Evolutionary conservation across 352 stramenopile species (phyloP).

Genomic region (Blastocystis sp.): DNA sequence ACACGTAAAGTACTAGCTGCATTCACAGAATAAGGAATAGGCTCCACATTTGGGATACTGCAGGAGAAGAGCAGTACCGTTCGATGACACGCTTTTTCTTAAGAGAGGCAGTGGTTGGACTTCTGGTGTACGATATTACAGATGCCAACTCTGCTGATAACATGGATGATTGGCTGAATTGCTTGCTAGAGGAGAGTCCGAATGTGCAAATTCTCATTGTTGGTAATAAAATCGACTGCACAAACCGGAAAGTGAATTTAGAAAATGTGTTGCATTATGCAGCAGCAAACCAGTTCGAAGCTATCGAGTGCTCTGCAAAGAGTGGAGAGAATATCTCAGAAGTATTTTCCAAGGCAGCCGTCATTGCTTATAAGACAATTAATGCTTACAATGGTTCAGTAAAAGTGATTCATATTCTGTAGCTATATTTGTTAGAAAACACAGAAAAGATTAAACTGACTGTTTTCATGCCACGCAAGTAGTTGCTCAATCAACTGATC

Average conservation of each 20-base stretch:
- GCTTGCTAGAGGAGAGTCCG: slow-evolving; percentile 36
- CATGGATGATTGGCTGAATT: slow-evolving; percentile 53
- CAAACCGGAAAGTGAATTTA: slow-evolving; percentile 14
- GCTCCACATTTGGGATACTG: slow-evolving; percentile 60
- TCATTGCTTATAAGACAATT: slow-evolving; percentile 33
- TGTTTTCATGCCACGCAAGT: not conserved
- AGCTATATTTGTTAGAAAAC: not conserved
- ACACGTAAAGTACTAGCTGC: slow-evolving; percentile 23
- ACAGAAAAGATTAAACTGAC: not conserved
- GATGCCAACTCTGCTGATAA: slow-evolving; percentile 13
- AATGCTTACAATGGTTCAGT: slow-evolving; percentile 42
- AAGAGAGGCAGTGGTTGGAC: slow-evolving; percentile 32
- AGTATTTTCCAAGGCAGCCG: slow-evolving; percentile 50
- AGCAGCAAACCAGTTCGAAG: slow-evolving; percentile 39
- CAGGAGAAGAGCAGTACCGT: slow-evolving; percentile 58
- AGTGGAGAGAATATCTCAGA: slow-evolving; percentile 58
- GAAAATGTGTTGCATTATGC: slow-evolving; percentile 34
- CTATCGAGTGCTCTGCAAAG: slow-evolving; percentile 48
- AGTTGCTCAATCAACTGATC: not conserved
- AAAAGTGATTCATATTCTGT: slow-evolving; percentile 58
- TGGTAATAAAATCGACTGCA: slow-evolving; percentile 56
- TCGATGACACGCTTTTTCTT: slow-evolving; percentile 58
- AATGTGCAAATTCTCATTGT: slow-evolving; percentile 19
- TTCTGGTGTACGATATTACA: slow-evolving; percentile 59
- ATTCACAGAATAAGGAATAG: not conserved